Percentiles rank a stretch among this genome's conserved stretches.
Conservation (phyloP, 2,329 filamentous ascomycete genomes). For the Tympanopsis confertula region DNA sequence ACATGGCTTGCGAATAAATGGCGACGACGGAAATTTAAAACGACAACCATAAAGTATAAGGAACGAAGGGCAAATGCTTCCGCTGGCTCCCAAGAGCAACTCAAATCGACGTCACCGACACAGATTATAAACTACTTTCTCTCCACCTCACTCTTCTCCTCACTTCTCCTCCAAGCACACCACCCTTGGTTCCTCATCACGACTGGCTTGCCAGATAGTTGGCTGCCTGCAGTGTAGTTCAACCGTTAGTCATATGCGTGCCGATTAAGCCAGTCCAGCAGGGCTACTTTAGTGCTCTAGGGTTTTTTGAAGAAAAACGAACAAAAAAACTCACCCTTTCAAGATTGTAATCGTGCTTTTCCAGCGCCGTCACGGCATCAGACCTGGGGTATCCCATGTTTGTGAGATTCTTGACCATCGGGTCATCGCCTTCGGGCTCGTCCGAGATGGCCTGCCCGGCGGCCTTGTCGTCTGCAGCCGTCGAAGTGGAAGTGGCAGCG, state of each 20-base stretch:
- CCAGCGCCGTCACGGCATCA: slow-evolving; percentile 67
- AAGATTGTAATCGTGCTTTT: slow-evolving; percentile 92
- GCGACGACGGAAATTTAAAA: no score
- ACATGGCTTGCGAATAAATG: no score
- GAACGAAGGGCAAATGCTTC: no score
- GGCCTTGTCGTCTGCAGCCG: slow-evolving; percentile 7
- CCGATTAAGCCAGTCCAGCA: slow-evolving; percentile 8
- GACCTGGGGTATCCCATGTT: slow-evolving; percentile 75
- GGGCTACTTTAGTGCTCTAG: neutral
- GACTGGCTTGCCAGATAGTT: slow-evolving; percentile 44
- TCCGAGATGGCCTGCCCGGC: slow-evolving; percentile 50
- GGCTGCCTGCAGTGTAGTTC: slow-evolving; percentile 30
- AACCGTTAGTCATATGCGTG: slow-evolving; percentile 7
- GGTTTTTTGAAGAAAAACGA: neutral
- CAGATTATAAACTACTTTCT: neutral
- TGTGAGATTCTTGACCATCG: slow-evolving; percentile 79
- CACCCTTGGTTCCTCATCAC: slow-evolving; percentile 10
- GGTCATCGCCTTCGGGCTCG: slow-evolving; percentile 75
- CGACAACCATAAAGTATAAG: no score
- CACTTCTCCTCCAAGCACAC: neutral
- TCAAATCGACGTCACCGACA: neutral
- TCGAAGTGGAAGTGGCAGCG: slow-evolving; percentile 13
- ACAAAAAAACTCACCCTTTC: slow-evolving; percentile 60
- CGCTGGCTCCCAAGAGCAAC: no score
- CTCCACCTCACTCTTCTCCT: neutral